These are phyloP conservation scores for Lolium rigidum DNA, from an alignment of 176 grass and related monocot species.

Conservation along the genomic window DNA sequence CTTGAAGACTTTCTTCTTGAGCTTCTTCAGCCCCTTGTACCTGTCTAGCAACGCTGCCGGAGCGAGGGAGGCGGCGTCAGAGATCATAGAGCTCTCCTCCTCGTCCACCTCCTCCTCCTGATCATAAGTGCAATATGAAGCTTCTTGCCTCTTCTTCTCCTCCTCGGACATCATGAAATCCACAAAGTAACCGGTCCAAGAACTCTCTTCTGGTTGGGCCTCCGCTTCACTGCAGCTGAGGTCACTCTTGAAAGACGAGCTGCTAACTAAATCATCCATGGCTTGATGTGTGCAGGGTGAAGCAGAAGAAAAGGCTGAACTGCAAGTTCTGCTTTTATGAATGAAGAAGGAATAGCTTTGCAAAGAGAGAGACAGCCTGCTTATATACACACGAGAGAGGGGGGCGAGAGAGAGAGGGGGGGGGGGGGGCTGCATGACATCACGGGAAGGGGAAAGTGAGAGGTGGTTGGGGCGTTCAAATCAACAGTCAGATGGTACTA, in stretches of 20 bases:
- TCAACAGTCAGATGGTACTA: slow-evolving; percentile 50
- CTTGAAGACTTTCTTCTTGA: slow-evolving; percentile 64
- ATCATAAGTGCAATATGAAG: slow-evolving; percentile 35
- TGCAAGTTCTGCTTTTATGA: slow-evolving; percentile 39
- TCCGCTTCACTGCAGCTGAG: slow-evolving; percentile 50
- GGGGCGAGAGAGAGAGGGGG: neutral
- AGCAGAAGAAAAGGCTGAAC: slow-evolving; percentile 25
- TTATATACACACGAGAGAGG: neutral
- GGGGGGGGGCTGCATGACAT: slow-evolving; percentile 30
- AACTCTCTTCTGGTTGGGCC: slow-evolving; percentile 66
- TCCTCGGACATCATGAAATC: slow-evolving; percentile 75
- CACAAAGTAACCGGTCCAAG: slow-evolving; percentile 86
- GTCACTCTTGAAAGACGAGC: slow-evolving; percentile 52
- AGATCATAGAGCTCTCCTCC: slow-evolving; percentile 61
- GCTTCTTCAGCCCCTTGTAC: slow-evolving; percentile 64
- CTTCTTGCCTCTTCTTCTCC: slow-evolving; percentile 53
- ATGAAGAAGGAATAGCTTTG: slow-evolving; percentile 54
- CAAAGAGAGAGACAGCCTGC: slow-evolving; percentile 42
- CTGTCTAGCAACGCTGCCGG: slow-evolving; percentile 23
- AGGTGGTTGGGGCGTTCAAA: slow-evolving; percentile 58
- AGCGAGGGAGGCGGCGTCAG: slow-evolving; percentile 65
- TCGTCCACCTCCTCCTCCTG: slow-evolving; percentile 29
- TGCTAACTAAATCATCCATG: slow-evolving; percentile 70
- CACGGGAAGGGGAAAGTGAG: neutral
- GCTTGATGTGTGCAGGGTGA: slow-evolving; percentile 22